Conservation (phyloP, 2,329 filamentous ascomycete genomes). For the Macrophomina phaseolina region DNA sequence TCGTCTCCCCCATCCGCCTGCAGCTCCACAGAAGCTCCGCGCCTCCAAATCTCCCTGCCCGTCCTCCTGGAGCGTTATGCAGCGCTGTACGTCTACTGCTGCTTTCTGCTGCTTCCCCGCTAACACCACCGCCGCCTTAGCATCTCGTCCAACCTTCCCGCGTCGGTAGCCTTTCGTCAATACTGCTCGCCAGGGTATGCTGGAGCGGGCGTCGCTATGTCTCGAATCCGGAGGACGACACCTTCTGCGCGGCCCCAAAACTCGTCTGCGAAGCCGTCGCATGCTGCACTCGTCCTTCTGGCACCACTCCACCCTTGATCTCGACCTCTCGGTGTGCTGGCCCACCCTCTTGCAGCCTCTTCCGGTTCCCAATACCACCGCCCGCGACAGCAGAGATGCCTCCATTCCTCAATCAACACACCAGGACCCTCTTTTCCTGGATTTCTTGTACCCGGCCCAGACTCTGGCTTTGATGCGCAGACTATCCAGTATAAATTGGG, state of each 20-base stretch:
- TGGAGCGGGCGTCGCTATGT: slow-evolving; percentile 65
- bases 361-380: background rate
- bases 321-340: slow-evolving; percentile 46
- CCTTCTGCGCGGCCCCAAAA: slow-evolving; percentile 52
- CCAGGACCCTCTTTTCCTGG: slow-evolving; percentile 40
- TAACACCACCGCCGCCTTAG: background rate
- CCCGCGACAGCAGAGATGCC: slow-evolving; percentile 5
- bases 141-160: background rate
- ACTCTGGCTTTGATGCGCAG: slow-evolving; percentile 47
- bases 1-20: background rate
- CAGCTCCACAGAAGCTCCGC: background rate
- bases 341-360: slow-evolving; percentile 29
- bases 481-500: slow-evolving; percentile 35
- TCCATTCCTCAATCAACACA: background rate
- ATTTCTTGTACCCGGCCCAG: slow-evolving; percentile 56
- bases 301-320: slow-evolving; percentile 59
- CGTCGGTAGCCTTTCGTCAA: slow-evolving; percentile 14
- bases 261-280: slow-evolving; percentile 51
- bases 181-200: slow-evolving; percentile 51
- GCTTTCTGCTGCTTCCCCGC: background rate
- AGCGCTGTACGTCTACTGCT: slow-evolving; percentile 15
- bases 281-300: slow-evolving; percentile 62
- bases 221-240: slow-evolving; percentile 62
- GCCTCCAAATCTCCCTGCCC: background rate
- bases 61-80: slow-evolving; percentile 15